A percentile compares a stretch with the other conserved stretches of the same genome.
Conservation (phyloP, 2,329 filamentous ascomycete species). For the Calonectria pseudoreteaudii region DNA sequence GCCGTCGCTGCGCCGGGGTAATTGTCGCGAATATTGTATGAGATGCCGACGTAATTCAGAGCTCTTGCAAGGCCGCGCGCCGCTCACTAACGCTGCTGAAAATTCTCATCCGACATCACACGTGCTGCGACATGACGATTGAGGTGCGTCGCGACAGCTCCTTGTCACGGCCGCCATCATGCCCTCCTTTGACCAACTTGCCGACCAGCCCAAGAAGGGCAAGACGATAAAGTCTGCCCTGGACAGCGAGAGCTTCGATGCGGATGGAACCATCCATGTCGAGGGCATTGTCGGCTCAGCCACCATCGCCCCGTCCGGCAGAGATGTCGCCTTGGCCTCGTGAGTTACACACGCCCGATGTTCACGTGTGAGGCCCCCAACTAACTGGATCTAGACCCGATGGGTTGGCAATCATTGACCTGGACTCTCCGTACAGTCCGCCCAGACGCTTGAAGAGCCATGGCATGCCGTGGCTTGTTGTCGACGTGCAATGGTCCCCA, state of each 20-base stretch:
- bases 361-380: neutral
- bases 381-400: conserved; percentile 68
- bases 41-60: conserved; percentile 3
- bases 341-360: conserved; percentile 51
- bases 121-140: conserved; percentile 41
- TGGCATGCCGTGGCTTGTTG: conserved; percentile 92
- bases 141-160: conserved; percentile 36
- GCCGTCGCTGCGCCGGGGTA: neutral
- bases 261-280: conserved; percentile 86
- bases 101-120: conserved; percentile 18
- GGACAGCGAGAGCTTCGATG: conserved; percentile 89
- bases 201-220: conserved; percentile 64
- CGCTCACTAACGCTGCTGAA: conserved; percentile 19
- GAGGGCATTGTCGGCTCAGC: conserved; percentile 87
- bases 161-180: conserved; percentile 50
- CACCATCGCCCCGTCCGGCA: conserved; percentile 90
- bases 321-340: conserved; percentile 91
- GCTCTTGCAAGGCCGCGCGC: conserved; percentile 27
- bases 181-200: conserved; percentile 60
- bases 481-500: conserved; percentile 96
- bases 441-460: conserved; percentile 86
- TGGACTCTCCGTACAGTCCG: conserved; percentile 89
- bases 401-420: conserved; percentile 89
- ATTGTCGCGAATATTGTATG: neutral
- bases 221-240: conserved; percentile 76